Evolutionary conservation across 371 early-diverging fungal species (phyloP), one percentile per base, ranked within the genome.

Genomic region (Nematocida parisii): DNA sequence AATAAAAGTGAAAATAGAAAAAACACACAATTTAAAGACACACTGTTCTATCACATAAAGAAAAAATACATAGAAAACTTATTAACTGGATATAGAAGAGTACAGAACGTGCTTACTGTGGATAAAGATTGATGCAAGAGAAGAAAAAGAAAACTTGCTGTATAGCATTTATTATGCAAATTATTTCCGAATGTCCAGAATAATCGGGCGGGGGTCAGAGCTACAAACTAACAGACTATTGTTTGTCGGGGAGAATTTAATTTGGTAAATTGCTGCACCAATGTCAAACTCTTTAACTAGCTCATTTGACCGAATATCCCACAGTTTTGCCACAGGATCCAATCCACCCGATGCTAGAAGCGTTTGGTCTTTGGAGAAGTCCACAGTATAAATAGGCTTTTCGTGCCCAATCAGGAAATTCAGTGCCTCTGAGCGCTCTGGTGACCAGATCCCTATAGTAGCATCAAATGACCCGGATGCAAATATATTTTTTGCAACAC

Each of bases 391-490:
- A 0, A 95, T 91, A 4, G 92, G 89, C 75, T 91, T 91, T 0
- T 88, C 87, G 85, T 95, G 95, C 22, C 61, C 42, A 20, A 89
- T 89, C 13, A 88, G 83, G 13, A 95, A 87, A 4, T 91, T 91
- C 4, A 85, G 88, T 1, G 88, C 83, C 20, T 67, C 42, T 27
- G 27, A 7, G 7, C 44, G 20, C 39, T 68, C 71, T 0, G 90
- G 91, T 87, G 94, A 93, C 95, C 95, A 96, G 13, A 96, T 82
- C 27, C 93, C 89, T 5, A 93, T 91, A 0, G 92, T 91, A 7
- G 90, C 88, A 86, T 95, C 96, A 84, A 94, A 94, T 20, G 93
- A 92, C 11, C 91, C 94, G 7, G 93, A 93, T 39, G 93, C 96
- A 80, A 97, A 92, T 66, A 94, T 85, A 72, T 92, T 93, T 4